These are phyloP conservation scores for Fusarium nisikadoi DNA, from an alignment of 2,329 filamentous ascomycete species.

Conservation along the genomic window DNA sequence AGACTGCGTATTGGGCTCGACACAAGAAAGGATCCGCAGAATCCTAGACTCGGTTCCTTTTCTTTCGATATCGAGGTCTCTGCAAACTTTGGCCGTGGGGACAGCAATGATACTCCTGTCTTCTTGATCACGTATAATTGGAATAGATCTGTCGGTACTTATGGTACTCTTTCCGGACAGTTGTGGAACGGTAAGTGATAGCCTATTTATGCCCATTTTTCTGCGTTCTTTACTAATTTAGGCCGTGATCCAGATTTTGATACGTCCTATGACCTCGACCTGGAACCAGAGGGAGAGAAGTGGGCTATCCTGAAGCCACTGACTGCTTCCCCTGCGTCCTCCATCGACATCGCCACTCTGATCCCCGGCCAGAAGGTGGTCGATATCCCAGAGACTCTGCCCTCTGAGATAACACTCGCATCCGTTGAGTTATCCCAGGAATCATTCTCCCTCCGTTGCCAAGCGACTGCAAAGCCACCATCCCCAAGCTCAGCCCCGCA, in stretches of 20 bases:
- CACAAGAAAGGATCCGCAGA: conserved; percentile 1
- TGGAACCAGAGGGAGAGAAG: not conserved
- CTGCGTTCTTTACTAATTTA: not conserved
- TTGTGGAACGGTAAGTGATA: not conserved
- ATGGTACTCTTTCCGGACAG: not conserved
- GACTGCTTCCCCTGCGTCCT: not conserved
- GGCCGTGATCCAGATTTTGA: not conserved
- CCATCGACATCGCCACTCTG: not conserved
- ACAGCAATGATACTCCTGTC: not conserved
- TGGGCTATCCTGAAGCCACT: not conserved
- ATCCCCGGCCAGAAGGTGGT: not conserved
- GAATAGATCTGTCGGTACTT: not conserved
- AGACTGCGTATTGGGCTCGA: not conserved
- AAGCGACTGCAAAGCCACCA: not conserved
- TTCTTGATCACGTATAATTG: conserved; percentile 2
- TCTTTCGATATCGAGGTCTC: not conserved
- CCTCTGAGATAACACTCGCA: not conserved
- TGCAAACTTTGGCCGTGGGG: not conserved
- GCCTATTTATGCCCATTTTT: rapidly evolving
- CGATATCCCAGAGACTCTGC: not conserved
- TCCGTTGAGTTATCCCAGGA: not conserved
- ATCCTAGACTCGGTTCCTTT: not conserved
- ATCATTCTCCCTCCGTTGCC: not conserved
- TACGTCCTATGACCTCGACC: not conserved
- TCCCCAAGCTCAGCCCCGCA: not conserved